Evolutionary conservation across 768 basidiomycete species (phyloP).

Genomic region (Chalciporus chontae): DNA sequence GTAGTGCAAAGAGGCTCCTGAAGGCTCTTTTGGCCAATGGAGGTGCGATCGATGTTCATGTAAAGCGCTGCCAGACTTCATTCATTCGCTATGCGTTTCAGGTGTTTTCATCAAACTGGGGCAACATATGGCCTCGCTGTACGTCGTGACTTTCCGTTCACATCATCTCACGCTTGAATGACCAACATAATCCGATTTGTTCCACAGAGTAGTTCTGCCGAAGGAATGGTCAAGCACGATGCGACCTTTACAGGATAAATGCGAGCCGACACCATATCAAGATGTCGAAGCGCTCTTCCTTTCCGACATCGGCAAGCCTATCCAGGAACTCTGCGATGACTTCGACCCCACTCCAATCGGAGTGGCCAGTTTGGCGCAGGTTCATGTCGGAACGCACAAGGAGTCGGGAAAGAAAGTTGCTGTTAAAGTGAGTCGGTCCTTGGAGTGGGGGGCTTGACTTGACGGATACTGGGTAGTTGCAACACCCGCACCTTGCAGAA

Average conservation of each 20-base stretch:
- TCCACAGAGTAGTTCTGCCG: constrained; percentile 49
- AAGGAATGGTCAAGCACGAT: constrained; percentile 59
- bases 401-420: constrained; percentile 75
- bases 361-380: constrained; percentile 94
- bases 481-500: constrained; percentile 92
- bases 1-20: constrained; percentile 77
- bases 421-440: constrained; percentile 58
- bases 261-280: constrained; percentile 82
- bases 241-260: constrained; percentile 82
- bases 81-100: constrained; percentile 18
- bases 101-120: constrained; percentile 89
- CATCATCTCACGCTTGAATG: constrained; percentile 11
- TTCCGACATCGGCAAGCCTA: constrained; percentile 69
- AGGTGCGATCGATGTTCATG: constrained; percentile 42
- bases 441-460: neutral
- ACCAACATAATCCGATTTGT: constrained; percentile 8
- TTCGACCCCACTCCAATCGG: constrained; percentile 90
- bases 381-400: constrained; percentile 77
- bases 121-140: constrained; percentile 79
- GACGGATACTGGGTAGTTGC: constrained; percentile 44
- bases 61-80: neutral
- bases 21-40: constrained; percentile 87
- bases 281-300: constrained; percentile 74
- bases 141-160: constrained; percentile 18
- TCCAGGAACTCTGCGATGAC: constrained; percentile 76